These are phyloP conservation scores for Euryodendron excelsum DNA, from an alignment of 148 eudicot genomes.

Conservation along the genomic window DNA sequence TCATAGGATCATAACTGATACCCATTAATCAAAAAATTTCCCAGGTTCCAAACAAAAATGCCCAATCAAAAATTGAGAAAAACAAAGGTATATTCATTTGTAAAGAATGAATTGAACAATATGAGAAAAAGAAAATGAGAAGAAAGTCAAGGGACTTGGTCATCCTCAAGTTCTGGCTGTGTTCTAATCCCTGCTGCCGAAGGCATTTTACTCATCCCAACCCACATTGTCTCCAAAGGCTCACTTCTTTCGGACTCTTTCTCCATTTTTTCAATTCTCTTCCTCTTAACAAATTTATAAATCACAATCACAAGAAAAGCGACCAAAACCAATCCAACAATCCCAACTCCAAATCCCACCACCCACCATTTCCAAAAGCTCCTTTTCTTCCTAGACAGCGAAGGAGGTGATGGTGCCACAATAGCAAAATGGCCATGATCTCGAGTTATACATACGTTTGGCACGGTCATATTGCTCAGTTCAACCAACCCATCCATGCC, in stretches of 20 bases:
- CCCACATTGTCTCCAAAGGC: constrained; percentile 54
- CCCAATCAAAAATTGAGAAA: not conserved
- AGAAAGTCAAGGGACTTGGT: constrained; percentile 38
- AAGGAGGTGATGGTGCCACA: constrained; percentile 28
- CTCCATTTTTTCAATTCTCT: constrained; percentile 50
- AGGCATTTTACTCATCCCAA: constrained; percentile 70
- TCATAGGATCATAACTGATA: not conserved
- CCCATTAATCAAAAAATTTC: not conserved
- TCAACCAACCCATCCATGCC: constrained; percentile 36
- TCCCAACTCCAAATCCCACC: constrained; percentile 49
- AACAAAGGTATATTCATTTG: not conserved
- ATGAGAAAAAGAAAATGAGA: not conserved
- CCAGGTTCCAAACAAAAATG: not conserved
- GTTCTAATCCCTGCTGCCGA: constrained; percentile 70
- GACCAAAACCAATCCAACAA: constrained; percentile 35
- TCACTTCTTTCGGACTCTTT: constrained; percentile 49
- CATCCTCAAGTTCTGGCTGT: constrained; percentile 58
- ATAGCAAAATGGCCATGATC: constrained; percentile 60
- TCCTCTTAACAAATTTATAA: constrained; percentile 21
- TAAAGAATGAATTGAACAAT: not conserved
- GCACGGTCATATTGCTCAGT: constrained; percentile 36
- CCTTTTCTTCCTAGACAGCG: constrained; percentile 10
- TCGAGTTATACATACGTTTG: constrained; percentile 36
- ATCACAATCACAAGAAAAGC: constrained; percentile 23
- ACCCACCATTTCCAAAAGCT: constrained; percentile 56